A percentile compares a stretch with the other conserved stretches of the same genome.
Evolutionary conservation across 495 filamentous ascomycete species (phyloP).

Genomic region (Penicillium riverlandense): DNA sequence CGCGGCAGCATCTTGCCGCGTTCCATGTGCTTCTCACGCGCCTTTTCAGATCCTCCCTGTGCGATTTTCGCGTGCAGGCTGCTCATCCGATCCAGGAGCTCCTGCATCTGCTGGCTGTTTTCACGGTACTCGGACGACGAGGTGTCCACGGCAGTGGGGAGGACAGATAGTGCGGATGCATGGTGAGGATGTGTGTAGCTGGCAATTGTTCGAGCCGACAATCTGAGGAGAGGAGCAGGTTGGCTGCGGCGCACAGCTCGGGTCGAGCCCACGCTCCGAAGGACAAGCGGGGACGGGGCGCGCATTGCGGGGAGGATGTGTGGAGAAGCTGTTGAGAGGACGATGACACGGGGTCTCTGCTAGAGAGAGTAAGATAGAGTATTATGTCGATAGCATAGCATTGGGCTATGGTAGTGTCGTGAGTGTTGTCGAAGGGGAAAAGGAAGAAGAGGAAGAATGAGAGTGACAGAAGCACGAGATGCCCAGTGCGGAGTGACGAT

Average conservation of each 20-base stretch:
- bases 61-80: slow-evolving; percentile 63
- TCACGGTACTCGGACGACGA: slow-evolving; percentile 71
- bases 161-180: slow-evolving; percentile 65
- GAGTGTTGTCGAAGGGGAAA: not conserved
- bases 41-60: slow-evolving; percentile 73
- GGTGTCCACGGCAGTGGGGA: slow-evolving; percentile 71
- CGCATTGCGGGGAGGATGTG: slow-evolving; percentile 28
- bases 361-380: not conserved
- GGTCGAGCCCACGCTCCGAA: slow-evolving; percentile 24
- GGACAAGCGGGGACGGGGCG: slow-evolving; percentile 28
- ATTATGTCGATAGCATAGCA: not conserved
- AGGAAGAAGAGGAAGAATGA: slow-evolving; percentile 4
- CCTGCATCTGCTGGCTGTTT: slow-evolving; percentile 72
- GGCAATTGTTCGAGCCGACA: slow-evolving; percentile 28
- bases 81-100: slow-evolving; percentile 58
- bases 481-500: slow-evolving; percentile 35
- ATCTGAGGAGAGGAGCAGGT: slow-evolving; percentile 1
- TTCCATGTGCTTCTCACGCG: slow-evolving; percentile 79
- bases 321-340: slow-evolving; percentile 1
- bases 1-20: slow-evolving; percentile 91
- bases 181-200: slow-evolving; percentile 63
- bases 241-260: slow-evolving; percentile 8
- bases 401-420: not conserved
- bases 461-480: slow-evolving; percentile 13
- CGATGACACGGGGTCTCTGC: not conserved